Evolutionary conservation across 352 stramenopile species (phyloP).

Genomic region (Thalassiosira livingstoniorum): DNA sequence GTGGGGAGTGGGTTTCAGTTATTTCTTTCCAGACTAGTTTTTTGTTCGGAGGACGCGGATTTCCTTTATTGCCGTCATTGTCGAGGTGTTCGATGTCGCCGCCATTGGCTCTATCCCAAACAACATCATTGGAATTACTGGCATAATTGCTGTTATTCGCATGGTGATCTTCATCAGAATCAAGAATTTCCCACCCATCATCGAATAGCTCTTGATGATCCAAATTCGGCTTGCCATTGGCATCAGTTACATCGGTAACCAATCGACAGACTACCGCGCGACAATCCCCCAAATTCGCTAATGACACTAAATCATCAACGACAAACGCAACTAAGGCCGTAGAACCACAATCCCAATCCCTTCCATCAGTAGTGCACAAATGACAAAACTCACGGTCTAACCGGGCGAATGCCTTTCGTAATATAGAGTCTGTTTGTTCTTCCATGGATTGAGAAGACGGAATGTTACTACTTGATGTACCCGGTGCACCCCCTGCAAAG

Average conservation of each 20-base stretch:
- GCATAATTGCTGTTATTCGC: too few species aligned
- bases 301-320: conserved; percentile 66
- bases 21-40: conserved; percentile 80
- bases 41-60: too few species aligned
- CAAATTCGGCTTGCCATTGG: conserved; percentile 18
- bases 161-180: conserved; percentile 30
- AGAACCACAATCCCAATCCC: conserved; percentile 80
- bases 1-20: conserved; percentile 68
- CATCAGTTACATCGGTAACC: conserved; percentile 37
- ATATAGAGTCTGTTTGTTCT: conserved; percentile 49
- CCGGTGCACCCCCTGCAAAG: too few species aligned
- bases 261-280: conserved; percentile 69
- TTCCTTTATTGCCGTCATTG: too few species aligned
- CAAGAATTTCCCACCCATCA: conserved; percentile 69
- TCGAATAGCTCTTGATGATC: too few species aligned
- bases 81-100: conserved; percentile 18
- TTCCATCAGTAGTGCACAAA: conserved; percentile 68
- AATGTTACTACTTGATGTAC: too few species aligned
- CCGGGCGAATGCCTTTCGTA: conserved; percentile 67
- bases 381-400: conserved; percentile 78
- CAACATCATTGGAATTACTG: conserved; percentile 28
- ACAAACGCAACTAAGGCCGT: conserved; percentile 74
- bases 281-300: conserved; percentile 80
- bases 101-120: conserved; percentile 40
- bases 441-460: conserved; percentile 45